Conservation (phyloP, 129 eudicot species). For the Lactuca saligna region DNA sequence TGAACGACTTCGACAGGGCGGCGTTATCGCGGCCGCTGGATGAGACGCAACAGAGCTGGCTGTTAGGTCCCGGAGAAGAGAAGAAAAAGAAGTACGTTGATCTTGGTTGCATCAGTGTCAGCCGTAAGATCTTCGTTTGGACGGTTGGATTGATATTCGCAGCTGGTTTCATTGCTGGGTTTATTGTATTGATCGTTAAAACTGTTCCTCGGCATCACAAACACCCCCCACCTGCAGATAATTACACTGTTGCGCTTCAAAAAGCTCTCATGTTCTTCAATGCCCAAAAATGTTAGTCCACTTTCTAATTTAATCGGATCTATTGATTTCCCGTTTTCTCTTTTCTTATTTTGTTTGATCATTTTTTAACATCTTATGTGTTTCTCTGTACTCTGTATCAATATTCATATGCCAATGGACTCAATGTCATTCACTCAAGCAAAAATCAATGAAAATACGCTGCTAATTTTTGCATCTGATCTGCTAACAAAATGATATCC, state of each 20-base stretch:
- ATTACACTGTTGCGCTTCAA: constrained; percentile 70
- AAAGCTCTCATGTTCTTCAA: constrained; percentile 95
- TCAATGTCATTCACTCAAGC: not conserved
- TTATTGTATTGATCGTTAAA: constrained; percentile 61
- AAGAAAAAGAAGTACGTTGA: constrained; percentile 90
- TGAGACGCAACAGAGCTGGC: constrained; percentile 94
- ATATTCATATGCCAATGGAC: not conserved
- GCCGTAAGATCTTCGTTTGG: constrained; percentile 80
- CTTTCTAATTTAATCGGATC: not conserved
- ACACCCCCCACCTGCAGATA: constrained; percentile 59
- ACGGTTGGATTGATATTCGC: constrained; percentile 68
- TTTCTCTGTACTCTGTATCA: not conserved
- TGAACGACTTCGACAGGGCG: constrained; percentile 73
- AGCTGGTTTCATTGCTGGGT: constrained; percentile 67
- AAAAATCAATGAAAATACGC: not conserved
- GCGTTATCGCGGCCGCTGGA: constrained; percentile 72
- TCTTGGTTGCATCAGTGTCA: constrained; percentile 79
- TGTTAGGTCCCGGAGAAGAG: constrained; percentile 84
- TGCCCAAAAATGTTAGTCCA: constrained; percentile 77
- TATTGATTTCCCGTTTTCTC: not conserved
- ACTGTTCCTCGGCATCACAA: constrained; percentile 67
- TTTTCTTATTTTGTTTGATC: not conserved
- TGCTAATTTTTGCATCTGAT: not conserved
- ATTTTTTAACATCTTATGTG: not conserved
- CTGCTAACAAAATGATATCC: not conserved